Evolutionary conservation across 2,329 filamentous ascomycete genomes (phyloP).

Genomic region (Cucurbitaria berberidis): DNA sequence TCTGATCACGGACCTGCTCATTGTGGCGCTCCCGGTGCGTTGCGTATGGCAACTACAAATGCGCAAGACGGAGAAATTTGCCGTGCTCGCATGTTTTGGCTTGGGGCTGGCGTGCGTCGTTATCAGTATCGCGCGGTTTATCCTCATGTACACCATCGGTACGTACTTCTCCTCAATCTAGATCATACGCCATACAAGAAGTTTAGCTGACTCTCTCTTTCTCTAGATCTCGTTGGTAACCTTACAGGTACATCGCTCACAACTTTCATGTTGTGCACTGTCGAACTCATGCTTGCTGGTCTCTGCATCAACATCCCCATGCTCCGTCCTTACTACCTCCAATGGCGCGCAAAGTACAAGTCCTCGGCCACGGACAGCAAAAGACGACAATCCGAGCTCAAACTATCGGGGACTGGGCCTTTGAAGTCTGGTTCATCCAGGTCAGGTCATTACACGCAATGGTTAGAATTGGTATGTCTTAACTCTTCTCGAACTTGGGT

Average conservation of each 20-base stretch:
- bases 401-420: conserved; percentile 13
- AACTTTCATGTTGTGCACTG: conserved; percentile 30
- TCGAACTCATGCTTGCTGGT: conserved; percentile 30
- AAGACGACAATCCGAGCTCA: conserved; percentile 4
- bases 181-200: no score
- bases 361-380: conserved; percentile 8
- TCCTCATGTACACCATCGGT: conserved; percentile 27
- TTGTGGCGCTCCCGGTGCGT: conserved; percentile 21
- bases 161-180: neutral
- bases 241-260: conserved; percentile 29
- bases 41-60: conserved; percentile 28
- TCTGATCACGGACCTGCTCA: conserved; percentile 22
- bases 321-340: conserved; percentile 30
- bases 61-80: conserved; percentile 31
- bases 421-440: conserved; percentile 7
- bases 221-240: conserved; percentile 24
- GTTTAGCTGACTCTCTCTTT: conserved; percentile 1
- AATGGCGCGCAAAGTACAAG: conserved; percentile 27
- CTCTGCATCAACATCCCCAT: conserved; percentile 33
- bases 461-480: conserved; percentile 28
- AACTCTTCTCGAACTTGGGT: neutral
- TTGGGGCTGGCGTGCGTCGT: conserved; percentile 24
- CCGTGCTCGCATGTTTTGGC: conserved; percentile 28
- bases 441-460: conserved; percentile 24
- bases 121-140: conserved; percentile 30